Evolutionary conservation across 106 monocot species (phyloP), one percentile per base, ranked within the genome.

Genomic region (Acanthochlamys bracteata): DNA sequence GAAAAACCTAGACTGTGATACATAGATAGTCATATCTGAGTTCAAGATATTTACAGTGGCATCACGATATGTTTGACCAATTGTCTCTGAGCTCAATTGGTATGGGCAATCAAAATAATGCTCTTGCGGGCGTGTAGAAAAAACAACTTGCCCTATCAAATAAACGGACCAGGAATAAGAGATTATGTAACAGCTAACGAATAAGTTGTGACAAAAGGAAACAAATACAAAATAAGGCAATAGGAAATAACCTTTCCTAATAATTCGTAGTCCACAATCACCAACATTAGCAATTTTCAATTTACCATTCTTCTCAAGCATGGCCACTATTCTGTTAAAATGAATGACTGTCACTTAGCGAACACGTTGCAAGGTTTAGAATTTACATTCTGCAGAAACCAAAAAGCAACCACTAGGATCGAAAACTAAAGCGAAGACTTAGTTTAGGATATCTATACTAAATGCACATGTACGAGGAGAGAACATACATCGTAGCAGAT

Each of bases 51-150:
- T 25, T 95, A 95, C 94, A 60, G 68, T 73, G 43, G 90, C 90
- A 84, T 96, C 95, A 45, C 39, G 69, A 68, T 89, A 84, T 47
- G 95, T 90, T 82, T 96, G 95, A 39, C 74, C 63, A 71, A 69
- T 71, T 67, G 53, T 51, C 74, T 96, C 80, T 15, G 90, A 90
- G 84, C 95, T 96, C 56, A 96, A 58, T 53, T 96, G 95, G 78
- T 82, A 96, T 43, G 95, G 95, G 73, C 90, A 96, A 42, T 90
- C 84, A 74, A 96, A 96, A 76, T 85, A 96, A 54, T 96, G 95
- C 71, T 96, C 95, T 67, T 82, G 90, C 17, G 84, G 84, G 33
- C 65, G 58, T n/a, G 82, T 88, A 39, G 75, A 74, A 61, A 90
- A 88, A 40, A 90, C 62, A 59, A 88, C 55, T 70, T 74, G 75